Base-by-base conservation (phyloP, 306 rosid species). In the Rosa multiflora region DNA sequence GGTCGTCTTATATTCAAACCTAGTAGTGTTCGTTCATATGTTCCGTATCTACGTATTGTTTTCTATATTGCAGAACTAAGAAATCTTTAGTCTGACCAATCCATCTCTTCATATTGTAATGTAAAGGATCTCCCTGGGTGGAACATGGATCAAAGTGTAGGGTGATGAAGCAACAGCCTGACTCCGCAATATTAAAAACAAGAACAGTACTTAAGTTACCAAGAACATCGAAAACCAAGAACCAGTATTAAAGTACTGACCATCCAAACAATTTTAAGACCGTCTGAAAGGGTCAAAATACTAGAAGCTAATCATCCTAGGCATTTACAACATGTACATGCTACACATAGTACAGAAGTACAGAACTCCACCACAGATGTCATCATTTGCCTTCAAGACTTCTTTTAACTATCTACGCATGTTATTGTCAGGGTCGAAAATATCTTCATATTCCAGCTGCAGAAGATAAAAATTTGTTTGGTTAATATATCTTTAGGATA, bases 401-500 rank as follows among this genome's bases (percentile, higher is more conserved):
- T 78, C 71, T 84, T 83, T 83, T 81, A 72, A 76, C 74, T 20
- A 67, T 58, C 48, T 89, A 92, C 77, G 72, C 91, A 92, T 84
- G 74, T 82, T 81, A 63, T 59, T 77, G 70, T 91, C 96, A 48
- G 91, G 86, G 86, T 89, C 76, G 5, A 88, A 80, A 76, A 90
- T 74, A 48, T 70, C 89, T 49, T 91, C 96, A 56, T 68, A 80
- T 85, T 91, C 98, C 88, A 91, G 74, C 97, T 96, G 93, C 88
- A 81, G 74, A 82, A 78, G 72, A 71, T 69, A 81, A 75, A 83
- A 32, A 72, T 32, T 9, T 76, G 48, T 61, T 62, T 69, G 21
- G 76, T 84, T 52, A 84, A 77, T 42, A 67, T 35, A 73, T 39
- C 13, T 3, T 44, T 56, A 44, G 69, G 82, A 79, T 42, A 44